Evolutionary conservation across 768 basidiomycete species (phyloP).

Genomic region (Lepiota brunneoincarnata): DNA sequence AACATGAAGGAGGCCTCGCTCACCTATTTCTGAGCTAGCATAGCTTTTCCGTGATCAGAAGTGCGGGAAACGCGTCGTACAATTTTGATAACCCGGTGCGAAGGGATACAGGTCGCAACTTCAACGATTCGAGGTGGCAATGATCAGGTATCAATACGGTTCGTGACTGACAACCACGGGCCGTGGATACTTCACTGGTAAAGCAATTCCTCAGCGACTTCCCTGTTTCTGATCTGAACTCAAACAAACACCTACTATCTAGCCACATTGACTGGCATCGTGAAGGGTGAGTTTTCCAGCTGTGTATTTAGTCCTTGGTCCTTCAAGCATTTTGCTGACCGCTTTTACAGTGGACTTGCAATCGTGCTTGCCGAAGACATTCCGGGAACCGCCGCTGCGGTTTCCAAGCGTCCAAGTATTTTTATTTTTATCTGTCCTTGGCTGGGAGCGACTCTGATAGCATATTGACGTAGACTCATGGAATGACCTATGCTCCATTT

Average conservation of each 20-base stretch:
- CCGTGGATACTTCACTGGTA: constrained; percentile 49
- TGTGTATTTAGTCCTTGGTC: background rate
- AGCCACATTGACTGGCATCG: too few relatives aligned
- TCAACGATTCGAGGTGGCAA: constrained; percentile 22
- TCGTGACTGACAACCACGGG: constrained; percentile 64
- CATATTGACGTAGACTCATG: too few relatives aligned
- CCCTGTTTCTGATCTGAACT: too few relatives aligned
- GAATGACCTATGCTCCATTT: too few relatives aligned
- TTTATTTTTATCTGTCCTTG: too few relatives aligned
- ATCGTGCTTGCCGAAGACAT: constrained; percentile 33
- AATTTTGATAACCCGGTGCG: constrained; percentile 52
- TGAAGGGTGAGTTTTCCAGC: too few relatives aligned
- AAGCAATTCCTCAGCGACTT: too few relatives aligned
- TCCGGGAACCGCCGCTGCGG: background rate
- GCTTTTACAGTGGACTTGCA: constrained; percentile 25
- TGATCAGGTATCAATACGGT: constrained; percentile 55
- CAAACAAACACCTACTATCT: background rate
- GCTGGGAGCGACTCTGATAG: too few relatives aligned
- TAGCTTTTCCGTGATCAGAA: constrained; percentile 39
- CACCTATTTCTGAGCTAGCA: constrained; percentile 14
- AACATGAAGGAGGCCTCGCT: background rate
- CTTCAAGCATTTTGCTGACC: background rate
- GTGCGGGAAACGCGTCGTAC: constrained; percentile 30
- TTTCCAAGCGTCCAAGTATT: too few relatives aligned
- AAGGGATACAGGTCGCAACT: constrained; percentile 48